These are phyloP conservation scores for Coleophoma eucalyptorum DNA, from an alignment of 2,329 filamentous ascomycete species.

Conservation along the genomic window DNA sequence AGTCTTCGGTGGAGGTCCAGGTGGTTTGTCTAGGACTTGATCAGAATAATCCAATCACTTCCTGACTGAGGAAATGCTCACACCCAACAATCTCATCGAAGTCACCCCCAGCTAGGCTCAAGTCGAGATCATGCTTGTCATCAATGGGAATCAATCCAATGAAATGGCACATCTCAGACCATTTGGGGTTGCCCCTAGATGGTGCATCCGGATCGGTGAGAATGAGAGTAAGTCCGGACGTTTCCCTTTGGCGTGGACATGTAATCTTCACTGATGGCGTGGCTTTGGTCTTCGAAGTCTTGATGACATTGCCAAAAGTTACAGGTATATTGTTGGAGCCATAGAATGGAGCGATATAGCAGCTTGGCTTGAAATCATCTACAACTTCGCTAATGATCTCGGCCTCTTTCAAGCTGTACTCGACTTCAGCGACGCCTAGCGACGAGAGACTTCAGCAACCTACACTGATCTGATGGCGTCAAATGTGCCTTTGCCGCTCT, in stretches of 20 bases:
- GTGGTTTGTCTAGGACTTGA: conserved; percentile 40
- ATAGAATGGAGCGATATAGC: conserved; percentile 46
- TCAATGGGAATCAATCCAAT: conserved; percentile 19
- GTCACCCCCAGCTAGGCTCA: neutral
- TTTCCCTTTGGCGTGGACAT: conserved; percentile 16
- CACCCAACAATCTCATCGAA: conserved; percentile 15
- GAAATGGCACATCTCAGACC: conserved; percentile 57
- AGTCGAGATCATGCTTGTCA: neutral
- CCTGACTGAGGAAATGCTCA: conserved; percentile 2
- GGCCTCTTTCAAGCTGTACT: conserved; percentile 10
- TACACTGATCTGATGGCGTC: conserved; percentile 5
- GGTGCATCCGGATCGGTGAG: conserved; percentile 58
- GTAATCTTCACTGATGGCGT: conserved; percentile 24
- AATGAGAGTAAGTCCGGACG: conserved; percentile 37
- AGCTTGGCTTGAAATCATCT: conserved; percentile 49
- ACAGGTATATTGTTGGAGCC: conserved; percentile 34
- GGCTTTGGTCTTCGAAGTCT: conserved; percentile 21
- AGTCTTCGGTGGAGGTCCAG: conserved; percentile 49
- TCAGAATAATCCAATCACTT: conserved; percentile 3
- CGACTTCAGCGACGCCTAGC: conserved; percentile 9
- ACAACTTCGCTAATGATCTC: conserved; percentile 37
- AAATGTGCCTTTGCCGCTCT: conserved; percentile 16
- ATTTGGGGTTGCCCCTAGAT: conserved; percentile 45
- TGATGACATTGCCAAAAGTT: conserved; percentile 38
- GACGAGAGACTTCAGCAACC: conserved; percentile 21